Evolutionary conservation across 345 rosid genomes (phyloP), one percentile per base, ranked within the genome.

Genomic region (Acer negundo): DNA sequence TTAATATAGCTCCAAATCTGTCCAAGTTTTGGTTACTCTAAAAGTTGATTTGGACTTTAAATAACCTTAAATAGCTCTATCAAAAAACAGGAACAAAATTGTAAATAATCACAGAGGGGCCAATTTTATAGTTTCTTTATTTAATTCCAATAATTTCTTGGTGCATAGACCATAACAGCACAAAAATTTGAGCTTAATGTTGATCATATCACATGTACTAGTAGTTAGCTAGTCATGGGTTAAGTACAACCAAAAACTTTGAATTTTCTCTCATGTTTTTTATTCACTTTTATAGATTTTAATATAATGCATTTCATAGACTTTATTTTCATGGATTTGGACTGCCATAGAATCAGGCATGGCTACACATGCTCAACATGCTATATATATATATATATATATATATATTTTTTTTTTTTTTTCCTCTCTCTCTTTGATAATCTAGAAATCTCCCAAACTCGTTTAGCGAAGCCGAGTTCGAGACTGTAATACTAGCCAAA

Each of bases 341-440:
- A 47, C 28, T 19, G 49, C 62, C 71, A 62, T 46, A 24, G 62
- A 10, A 20, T 19, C 28, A 42, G 69, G 56, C 24, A 75, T 65
- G 62, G 62, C 51, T 31, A 65, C 78, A 31, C 69, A 75, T 65
- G 62, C 31, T 74, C 38, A 22, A 31, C 7, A 31, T 35, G 38
- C 38, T 4, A 35, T 6, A n/a, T n/a, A n/a, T n/a, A n/a, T n/a
- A n/a, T n/a, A n/a, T n/a, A n/a, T n/a, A n/a, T n/a, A n/a, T n/a
- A n/a, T n/a, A n/a, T n/a, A n/a, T n/a, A n/a, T 3, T 31, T 31
- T 31, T 31, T 31, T 31, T 31, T 31, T 31, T 0, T 26, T 26
- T 26, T 0, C n/a, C n/a, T n/a, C n/a, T n/a, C n/a, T n/a, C n/a
- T 28, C 31, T 28, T 28, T 28, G 31, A 28, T 31, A 31, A 31